Percentiles rank a stretch among this genome's conserved stretches.
Conservation (phyloP, 1,139 yeast genomes). For the Taphrina betulina region DNA sequence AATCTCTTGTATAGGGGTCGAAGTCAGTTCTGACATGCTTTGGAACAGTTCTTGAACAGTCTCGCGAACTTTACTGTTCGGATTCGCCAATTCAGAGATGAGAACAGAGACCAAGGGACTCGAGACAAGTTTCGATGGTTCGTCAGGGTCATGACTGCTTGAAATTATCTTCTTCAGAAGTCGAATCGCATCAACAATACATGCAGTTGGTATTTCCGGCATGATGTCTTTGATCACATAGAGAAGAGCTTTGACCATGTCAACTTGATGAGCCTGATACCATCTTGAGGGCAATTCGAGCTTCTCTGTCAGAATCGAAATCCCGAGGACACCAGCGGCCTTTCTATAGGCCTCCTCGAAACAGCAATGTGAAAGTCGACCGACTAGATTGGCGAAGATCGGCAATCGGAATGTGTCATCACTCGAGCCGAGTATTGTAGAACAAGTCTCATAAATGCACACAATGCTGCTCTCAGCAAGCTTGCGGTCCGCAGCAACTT, state of each 20-base stretch:
- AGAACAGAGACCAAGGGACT: conserved; percentile 54
- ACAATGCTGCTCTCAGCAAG: conserved; percentile 68
- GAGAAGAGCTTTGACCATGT: conserved; percentile 78
- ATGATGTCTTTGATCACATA: conserved; percentile 91
- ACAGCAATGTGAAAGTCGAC: conserved; percentile 84
- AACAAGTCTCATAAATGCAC: conserved; percentile 54
- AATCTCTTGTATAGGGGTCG: conserved; percentile 67
- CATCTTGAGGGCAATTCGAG: conserved; percentile 67
- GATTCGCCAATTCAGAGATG: conserved; percentile 88
- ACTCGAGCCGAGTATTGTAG: conserved; percentile 62
- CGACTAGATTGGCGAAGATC: conserved; percentile 70
- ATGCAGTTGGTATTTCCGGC: conserved; percentile 78
- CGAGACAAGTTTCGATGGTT: conserved; percentile 10
- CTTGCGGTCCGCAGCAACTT: conserved; percentile 65
- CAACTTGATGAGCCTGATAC: conserved; percentile 76
- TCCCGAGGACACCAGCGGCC: conserved; percentile 84
- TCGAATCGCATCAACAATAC: conserved; percentile 66
- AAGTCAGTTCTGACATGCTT: conserved; percentile 67
- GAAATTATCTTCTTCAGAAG: conserved; percentile 67
- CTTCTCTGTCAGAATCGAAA: conserved; percentile 68
- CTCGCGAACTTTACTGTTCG: conserved; percentile 76
- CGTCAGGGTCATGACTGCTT: conserved; percentile 51
- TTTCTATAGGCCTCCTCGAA: conserved; percentile 83
- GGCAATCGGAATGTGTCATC: conserved; percentile 71
- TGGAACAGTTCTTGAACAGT: conserved; percentile 73